Conservation (phyloP, 352 stramenopile genomes). For the Phytophthora vignae region DNA sequence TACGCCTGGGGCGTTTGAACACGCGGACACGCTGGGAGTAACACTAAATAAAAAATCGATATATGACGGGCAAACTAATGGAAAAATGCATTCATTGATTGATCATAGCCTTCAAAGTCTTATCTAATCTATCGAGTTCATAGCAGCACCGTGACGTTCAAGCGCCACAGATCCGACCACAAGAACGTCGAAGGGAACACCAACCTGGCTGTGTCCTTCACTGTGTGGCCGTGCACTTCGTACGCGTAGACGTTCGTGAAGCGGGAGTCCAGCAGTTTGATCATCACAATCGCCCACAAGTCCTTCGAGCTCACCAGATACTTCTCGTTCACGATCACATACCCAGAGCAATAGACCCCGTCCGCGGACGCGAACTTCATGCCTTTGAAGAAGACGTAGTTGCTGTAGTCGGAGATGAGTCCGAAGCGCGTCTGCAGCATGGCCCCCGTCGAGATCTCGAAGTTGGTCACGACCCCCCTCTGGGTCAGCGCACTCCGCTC, state of each 20-base stretch:
- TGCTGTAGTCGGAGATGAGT: conserved; percentile 47
- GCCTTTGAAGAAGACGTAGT: conserved; percentile 50
- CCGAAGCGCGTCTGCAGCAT: conserved; percentile 40
- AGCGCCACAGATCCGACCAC: conserved; percentile 30
- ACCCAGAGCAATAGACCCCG: conserved; percentile 45
- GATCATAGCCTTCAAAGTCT: no score
- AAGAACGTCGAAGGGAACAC: conserved; percentile 42
- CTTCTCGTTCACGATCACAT: conserved; percentile 48
- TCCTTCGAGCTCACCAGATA: conserved; percentile 46
- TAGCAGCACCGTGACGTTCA: conserved; percentile 41
- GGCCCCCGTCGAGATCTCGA: conserved; percentile 38
- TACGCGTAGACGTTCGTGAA: conserved; percentile 45
- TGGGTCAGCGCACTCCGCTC: conserved; percentile 13
- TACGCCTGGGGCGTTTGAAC: conserved; percentile 36
- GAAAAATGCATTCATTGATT: no score
- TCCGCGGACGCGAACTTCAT: conserved; percentile 49
- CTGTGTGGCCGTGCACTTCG: conserved; percentile 40
- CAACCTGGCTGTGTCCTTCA: conserved; percentile 41
- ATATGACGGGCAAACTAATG: neutral
- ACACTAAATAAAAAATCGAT: neutral
- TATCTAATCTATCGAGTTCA: conserved; percentile 1
- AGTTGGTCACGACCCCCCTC: conserved; percentile 27
- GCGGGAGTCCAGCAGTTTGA: conserved; percentile 34
- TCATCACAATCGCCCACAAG: conserved; percentile 35
- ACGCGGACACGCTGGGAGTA: neutral